A percentile compares a stretch with the other conserved stretches of the same genome.
Evolutionary conservation across 495 filamentous ascomycete genomes (phyloP).

Genomic region (Letharia columbiana): DNA sequence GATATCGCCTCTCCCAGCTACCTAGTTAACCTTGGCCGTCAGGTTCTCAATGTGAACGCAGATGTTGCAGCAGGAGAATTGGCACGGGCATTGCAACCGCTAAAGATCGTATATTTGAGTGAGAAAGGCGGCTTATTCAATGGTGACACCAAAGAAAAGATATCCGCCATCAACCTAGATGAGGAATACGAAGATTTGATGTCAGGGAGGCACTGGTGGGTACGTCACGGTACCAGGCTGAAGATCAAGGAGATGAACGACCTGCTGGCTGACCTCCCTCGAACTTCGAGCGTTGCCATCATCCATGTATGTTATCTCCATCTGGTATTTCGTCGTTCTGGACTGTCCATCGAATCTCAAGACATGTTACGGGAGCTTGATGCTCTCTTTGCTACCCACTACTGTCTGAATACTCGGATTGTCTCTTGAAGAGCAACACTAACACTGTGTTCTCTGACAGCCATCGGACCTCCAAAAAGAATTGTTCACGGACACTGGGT

Average conservation of each 20-base stretch:
- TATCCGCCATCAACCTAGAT: constrained; percentile 94
- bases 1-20: neutral
- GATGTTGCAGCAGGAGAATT: constrained; percentile 94
- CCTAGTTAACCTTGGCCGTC: neutral
- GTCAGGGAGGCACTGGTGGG: constrained; percentile 77
- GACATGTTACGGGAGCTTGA: neutral
- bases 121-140: constrained; percentile 97
- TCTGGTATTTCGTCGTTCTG: neutral
- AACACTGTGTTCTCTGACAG: neutral
- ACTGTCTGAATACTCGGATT: neutral
- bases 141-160: constrained; percentile 87
- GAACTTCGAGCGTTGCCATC: constrained; percentile 92
- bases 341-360: neutral
- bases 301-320: constrained; percentile 48
- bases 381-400: neutral
- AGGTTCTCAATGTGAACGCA: constrained; percentile 90
- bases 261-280: constrained; percentile 73
- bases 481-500: constrained; percentile 44
- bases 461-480: constrained; percentile 92
- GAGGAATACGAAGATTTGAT: constrained; percentile 95
- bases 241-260: constrained; percentile 99
- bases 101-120: constrained; percentile 97
- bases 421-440: neutral
- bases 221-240: constrained; percentile 85
- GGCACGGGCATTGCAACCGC: constrained; percentile 76